Percentiles rank a stretch among this genome's conserved stretches.
These are phyloP conservation scores for Spongiforma sp. DNA, from an alignment of 1,284 basidiomycete species.

Conservation along the genomic window DNA sequence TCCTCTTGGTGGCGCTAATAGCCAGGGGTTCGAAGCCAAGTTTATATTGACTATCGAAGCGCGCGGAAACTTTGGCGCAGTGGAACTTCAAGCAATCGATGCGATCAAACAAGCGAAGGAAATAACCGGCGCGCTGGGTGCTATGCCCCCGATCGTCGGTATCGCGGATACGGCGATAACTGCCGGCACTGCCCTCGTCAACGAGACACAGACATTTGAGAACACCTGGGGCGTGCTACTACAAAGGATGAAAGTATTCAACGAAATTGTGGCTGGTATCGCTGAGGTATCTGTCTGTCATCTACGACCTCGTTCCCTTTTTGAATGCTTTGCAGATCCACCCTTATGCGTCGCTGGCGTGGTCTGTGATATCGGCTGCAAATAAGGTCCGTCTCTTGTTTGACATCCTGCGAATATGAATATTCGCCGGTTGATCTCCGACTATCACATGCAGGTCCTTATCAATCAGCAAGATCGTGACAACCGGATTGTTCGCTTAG, in stretches of 20 bases:
- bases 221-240: constrained; percentile 23
- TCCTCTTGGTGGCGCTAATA: constrained; percentile 10
- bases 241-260: constrained; percentile 18
- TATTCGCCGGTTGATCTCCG: neutral
- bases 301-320: neutral
- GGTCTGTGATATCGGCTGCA: constrained; percentile 30
- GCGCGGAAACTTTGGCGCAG: neutral
- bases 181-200: neutral
- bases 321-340: constrained; percentile 19
- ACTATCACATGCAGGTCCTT: constrained; percentile 27
- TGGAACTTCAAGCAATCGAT: constrained; percentile 21
- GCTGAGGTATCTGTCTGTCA: constrained; percentile 16
- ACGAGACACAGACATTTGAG: constrained; percentile 17
- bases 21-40: constrained; percentile 23
- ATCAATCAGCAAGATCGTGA: constrained; percentile 23
- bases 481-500: constrained; percentile 13
- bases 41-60: constrained; percentile 11
- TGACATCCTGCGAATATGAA: neutral
- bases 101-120: constrained; percentile 12
- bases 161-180: neutral
- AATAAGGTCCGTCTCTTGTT: constrained; percentile 14
- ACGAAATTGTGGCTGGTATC: constrained; percentile 12
- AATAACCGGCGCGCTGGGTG: neutral
- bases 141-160: neutral
- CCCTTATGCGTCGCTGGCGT: constrained; percentile 23